Percentiles rank a stretch among this genome's conserved stretches.
Evolutionary conservation across 208 protist species (phyloP).

Genomic region (Acanthamoeba lenticulata): DNA sequence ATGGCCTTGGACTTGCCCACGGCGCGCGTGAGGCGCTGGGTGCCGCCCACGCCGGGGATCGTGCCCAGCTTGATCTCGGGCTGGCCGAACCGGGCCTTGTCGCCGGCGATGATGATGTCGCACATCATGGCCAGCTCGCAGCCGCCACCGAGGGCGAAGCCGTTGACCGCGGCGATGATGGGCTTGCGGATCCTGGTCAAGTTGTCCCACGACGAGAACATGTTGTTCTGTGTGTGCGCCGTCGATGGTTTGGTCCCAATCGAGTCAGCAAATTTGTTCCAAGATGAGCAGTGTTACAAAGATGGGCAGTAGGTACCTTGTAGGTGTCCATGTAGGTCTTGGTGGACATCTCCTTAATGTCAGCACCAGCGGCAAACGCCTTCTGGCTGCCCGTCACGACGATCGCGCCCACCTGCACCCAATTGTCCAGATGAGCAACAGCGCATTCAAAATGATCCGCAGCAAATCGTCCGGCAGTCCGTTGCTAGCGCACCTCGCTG

Average conservation of each 20-base stretch:
- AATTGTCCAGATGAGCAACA: not conserved
- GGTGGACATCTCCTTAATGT: slow-evolving; percentile 95
- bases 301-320: not conserved
- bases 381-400: slow-evolving; percentile 94
- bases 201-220: slow-evolving; percentile 86
- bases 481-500: slow-evolving; percentile 65
- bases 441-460: too few relatives aligned
- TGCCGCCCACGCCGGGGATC: slow-evolving; percentile 88
- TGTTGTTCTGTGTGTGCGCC: slow-evolving; percentile 81
- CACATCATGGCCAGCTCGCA: slow-evolving; percentile 92
- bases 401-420: slow-evolving; percentile 85
- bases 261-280: not conserved
- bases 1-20: slow-evolving; percentile 90
- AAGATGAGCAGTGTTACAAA: not conserved
- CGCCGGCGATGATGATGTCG: slow-evolving; percentile 84
- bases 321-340: slow-evolving; percentile 88
- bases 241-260: not conserved
- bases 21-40: slow-evolving; percentile 87
- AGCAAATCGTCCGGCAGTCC: too few relatives aligned
- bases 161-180: slow-evolving; percentile 90
- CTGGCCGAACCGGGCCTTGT: slow-evolving; percentile 88
- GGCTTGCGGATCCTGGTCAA: slow-evolving; percentile 86
- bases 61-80: slow-evolving; percentile 89
- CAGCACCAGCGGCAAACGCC: slow-evolving; percentile 95
- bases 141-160: slow-evolving; percentile 89